Conservation (phyloP, 768 basidiomycete genomes). For the Podaxis sp. region DNA sequence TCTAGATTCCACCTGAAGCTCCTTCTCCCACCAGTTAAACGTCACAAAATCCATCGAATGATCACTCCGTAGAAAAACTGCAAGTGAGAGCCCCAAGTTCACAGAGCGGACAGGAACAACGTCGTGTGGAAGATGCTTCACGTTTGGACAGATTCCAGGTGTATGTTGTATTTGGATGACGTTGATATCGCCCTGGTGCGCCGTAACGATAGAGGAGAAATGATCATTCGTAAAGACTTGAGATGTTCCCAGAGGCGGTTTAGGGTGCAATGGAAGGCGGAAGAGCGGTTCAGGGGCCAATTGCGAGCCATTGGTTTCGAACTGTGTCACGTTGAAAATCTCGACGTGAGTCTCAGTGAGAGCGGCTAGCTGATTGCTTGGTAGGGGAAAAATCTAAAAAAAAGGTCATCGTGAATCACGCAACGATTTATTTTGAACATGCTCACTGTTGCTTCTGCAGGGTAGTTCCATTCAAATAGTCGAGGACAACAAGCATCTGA, state of each 20-base stretch:
- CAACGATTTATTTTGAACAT: neutral
- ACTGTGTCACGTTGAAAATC: neutral
- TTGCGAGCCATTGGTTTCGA: neutral
- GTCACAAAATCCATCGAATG: neutral
- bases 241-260: neutral
- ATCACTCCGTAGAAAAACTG: neutral
- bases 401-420: neutral
- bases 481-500: neutral
- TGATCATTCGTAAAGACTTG: neutral
- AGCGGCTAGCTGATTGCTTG: neutral
- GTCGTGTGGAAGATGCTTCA: neutral
- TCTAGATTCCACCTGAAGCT: neutral
- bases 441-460: neutral
- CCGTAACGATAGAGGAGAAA: neutral
- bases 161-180: neutral
- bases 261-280: neutral
- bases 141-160: neutral
- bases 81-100: neutral
- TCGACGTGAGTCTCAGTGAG: neutral
- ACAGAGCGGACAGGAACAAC: neutral
- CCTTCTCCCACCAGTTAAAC: neutral
- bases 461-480: neutral
- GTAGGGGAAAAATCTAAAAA: neutral
- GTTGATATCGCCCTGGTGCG: neutral
- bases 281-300: neutral